Base-by-base conservation (phyloP, 176 grass and related monocot species). In the Luzula sylvatica region DNA sequence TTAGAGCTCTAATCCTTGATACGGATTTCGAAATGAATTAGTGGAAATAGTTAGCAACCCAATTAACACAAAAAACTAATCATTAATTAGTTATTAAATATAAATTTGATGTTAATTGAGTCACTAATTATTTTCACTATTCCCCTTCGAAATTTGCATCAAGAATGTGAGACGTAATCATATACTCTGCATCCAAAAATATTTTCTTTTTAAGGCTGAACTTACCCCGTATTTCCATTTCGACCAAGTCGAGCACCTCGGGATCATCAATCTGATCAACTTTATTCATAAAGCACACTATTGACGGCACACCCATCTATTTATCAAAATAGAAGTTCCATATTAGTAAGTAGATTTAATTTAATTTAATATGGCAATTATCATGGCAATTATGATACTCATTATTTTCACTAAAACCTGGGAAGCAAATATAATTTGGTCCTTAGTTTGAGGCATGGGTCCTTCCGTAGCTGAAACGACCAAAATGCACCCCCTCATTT, bases 361-460 rank as follows among this genome's bases (percentile, higher is more conserved):
- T 1, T 8, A 0, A 13, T 9, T 14, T 32, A 38, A 32, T 6
- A 8, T 43, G 15, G 7, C 26, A 54, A 14, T 0, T 26, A 61
- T 24, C 11, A 50, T 21, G 20, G 14, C 13, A 64, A 59, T 15
- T n/a, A n/a, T n/a, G n/a, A n/a, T n/a, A n/a, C n/a, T n/a, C n/a
- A n/a, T n/a, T n/a, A n/a, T n/a, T n/a, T n/a, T n/a, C n/a, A 32
- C 8, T 32, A 32, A 32, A 32, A 94, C 87, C 82, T 94, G 87
- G 52, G 82, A 57, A 18, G 87, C 87, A 50, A 94, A 82, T 61
- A 94, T 66, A 72, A 94, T 87, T 46, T 94, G 82, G 57, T 94
- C 87, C 57, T 87, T 86, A 27, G 87, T 94, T 82, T 94, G 87
- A 16, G 87, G 87, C 87, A 94, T 94, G 3, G 87, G 87, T 11